Conservation (phyloP, 73 alveolate species). For the Tetrahymena thermophila region DNA sequence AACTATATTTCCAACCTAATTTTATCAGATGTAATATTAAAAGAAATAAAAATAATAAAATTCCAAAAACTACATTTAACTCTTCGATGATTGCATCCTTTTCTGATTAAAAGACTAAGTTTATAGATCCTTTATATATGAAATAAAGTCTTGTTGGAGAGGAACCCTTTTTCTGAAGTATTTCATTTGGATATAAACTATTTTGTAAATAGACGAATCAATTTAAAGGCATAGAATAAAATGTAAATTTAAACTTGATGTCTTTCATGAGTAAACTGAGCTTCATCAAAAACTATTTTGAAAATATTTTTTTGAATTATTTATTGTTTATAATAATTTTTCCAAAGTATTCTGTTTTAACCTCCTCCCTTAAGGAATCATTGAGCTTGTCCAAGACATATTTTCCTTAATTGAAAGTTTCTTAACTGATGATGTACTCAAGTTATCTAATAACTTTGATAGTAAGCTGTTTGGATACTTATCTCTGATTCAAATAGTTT, state of each 20-base stretch:
- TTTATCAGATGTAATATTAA: background rate
- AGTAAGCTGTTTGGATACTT: background rate
- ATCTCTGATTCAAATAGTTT: background rate
- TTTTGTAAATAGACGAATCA: background rate
- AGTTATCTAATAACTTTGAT: background rate
- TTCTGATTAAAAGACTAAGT: background rate
- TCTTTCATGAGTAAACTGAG: background rate
- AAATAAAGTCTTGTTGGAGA: background rate
- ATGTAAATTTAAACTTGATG: background rate
- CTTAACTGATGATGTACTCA: background rate
- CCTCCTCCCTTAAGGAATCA: background rate
- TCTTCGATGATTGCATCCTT: background rate
- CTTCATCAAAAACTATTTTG: background rate
- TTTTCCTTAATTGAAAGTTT: background rate
- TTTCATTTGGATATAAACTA: background rate
- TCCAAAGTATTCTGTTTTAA: background rate
- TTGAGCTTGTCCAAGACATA: background rate
- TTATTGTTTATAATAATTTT: background rate
- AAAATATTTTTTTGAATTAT: background rate
- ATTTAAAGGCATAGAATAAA: background rate
- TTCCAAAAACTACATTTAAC: background rate
- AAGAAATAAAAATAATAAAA: background rate
- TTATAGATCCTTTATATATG: background rate
- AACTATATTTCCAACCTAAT: background rate
- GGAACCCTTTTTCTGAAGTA: background rate